Base-by-base conservation (phyloP, 345 rosid genomes). In the Aurinia saxatilis region DNA sequence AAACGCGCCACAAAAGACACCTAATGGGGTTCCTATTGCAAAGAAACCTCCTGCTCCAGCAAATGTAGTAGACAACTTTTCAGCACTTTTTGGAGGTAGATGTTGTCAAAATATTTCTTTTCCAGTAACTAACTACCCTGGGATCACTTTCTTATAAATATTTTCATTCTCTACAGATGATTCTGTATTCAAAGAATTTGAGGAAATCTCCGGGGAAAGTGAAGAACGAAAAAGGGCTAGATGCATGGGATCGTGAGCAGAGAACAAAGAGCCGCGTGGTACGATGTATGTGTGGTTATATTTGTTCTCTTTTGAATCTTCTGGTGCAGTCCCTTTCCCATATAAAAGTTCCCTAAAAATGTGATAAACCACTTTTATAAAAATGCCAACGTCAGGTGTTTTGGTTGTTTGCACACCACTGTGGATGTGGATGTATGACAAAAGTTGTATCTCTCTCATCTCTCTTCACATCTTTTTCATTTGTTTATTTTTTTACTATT, bases 171-270 rank as follows among this genome's bases (percentile, higher is more conserved):
- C 12, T 39, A 71, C 74, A 90, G 96, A 69, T 74, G 75, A 78
- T 30, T 62, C 85, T 49, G 33, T 75, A 37, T 75, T 74, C 56
- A 83, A 83, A 78, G 80, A 81, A 52, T 93, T 90, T 63, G 81
- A 84, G 81, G 91, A 90, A 71, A 76, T 83, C 66, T 80, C 82
- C 16, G 98, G 95, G 46, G 96, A 93, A 79, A 85, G 79, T 40
- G 86, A 85, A 67, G 97, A 87, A 71, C 78, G 97, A 78, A 77
- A 88, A 68, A 87, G 67, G 76, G 88, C 95, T 23, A 84, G 96
- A n/a, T n/a, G n/a, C n/a, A 79, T 74, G 81, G 78, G 87, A 66
- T 50, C 96, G 95, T 67, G 82, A 84, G 42, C 84, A 75, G 63
- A 82, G 90, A 76, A 93, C 97, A 33, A 80, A 83, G 70, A 80